Percentiles rank a stretch among this genome's conserved stretches.
Evolutionary conservation across 768 basidiomycete genomes (phyloP).

Genomic region (Tricholoma saponaceum): DNA sequence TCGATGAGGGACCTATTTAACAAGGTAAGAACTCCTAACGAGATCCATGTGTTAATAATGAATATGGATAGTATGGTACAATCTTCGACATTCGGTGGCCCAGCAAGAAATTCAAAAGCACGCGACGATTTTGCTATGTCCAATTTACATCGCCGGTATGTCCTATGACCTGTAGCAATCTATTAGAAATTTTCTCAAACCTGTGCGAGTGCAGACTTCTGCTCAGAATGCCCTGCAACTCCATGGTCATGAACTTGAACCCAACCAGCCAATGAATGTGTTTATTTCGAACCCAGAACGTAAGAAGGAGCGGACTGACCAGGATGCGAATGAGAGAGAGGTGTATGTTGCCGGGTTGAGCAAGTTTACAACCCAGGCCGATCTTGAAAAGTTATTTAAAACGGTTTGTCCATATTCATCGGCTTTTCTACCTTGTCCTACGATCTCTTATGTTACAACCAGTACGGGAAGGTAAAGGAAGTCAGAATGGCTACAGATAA

Average conservation of each 20-base stretch:
- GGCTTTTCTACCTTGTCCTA: neutral
- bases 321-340: slow-evolving; percentile 77
- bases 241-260: slow-evolving; percentile 71
- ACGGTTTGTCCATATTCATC: slow-evolving; percentile 44
- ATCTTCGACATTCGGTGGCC: slow-evolving; percentile 98
- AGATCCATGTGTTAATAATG: slow-evolving; percentile 4
- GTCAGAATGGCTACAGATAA: slow-evolving; percentile 76
- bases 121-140: slow-evolving; percentile 90
- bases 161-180: slow-evolving; percentile 5
- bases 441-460: slow-evolving; percentile 2
- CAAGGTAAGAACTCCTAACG: slow-evolving; percentile 43
- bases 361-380: slow-evolving; percentile 69
- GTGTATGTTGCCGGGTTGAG: slow-evolving; percentile 86
- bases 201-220: slow-evolving; percentile 35
- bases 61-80: slow-evolving; percentile 64
- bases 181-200: neutral
- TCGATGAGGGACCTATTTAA: slow-evolving; percentile 74
- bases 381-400: slow-evolving; percentile 75
- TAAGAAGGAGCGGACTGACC: slow-evolving; percentile 88
- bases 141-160: slow-evolving; percentile 84
- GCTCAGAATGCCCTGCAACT: slow-evolving; percentile 79
- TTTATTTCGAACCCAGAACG: slow-evolving; percentile 87
- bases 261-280: slow-evolving; percentile 67
- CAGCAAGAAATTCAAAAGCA: slow-evolving; percentile 91
- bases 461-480: slow-evolving; percentile 85